phyloP scores from a whole-genome alignment of 164 flowering plant species.

The Paratinospora sagittata region DNA sequence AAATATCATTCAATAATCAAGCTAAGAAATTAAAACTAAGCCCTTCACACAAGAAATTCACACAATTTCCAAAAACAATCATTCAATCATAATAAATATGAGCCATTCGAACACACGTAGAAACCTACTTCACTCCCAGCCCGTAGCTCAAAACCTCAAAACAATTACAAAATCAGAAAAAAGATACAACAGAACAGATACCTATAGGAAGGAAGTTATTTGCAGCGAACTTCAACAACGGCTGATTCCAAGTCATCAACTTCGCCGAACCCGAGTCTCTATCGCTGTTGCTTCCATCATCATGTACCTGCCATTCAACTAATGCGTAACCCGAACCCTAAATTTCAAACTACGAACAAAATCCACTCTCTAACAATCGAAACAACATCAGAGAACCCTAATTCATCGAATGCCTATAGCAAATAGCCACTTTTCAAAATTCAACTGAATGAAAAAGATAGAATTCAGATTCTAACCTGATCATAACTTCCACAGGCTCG shows the following conservation, averaged over 20 bases:
- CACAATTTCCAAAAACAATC: not conserved
- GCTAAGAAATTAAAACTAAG: not conserved
- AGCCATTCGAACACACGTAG: too few species aligned
- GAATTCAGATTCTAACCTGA: too few species aligned
- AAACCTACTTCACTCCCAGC: too few species aligned
- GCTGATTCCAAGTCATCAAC: conserved; percentile 1
- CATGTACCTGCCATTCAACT: not conserved
- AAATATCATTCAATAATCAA: not conserved
- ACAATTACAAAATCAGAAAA: too few species aligned
- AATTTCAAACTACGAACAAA: not conserved
- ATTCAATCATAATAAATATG: too few species aligned
- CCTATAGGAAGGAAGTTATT: conserved; percentile 10
- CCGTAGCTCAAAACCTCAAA: too few species aligned
- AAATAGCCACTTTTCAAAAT: too few species aligned
- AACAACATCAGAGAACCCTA: too few species aligned
- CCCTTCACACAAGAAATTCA: not conserved
- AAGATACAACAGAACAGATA: not conserved
- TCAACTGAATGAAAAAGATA: too few species aligned
- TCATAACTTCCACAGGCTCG: too few species aligned
- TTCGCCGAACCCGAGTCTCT: too few species aligned
- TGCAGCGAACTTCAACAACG: conserved; percentile 3
- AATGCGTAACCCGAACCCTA: not conserved
- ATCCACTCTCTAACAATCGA: not conserved
- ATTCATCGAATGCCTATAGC: too few species aligned
- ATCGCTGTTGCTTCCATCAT: not conserved